Base-by-base conservation (phyloP, 2,329 filamentous ascomycete species). In the Xylariales sp. region DNA sequence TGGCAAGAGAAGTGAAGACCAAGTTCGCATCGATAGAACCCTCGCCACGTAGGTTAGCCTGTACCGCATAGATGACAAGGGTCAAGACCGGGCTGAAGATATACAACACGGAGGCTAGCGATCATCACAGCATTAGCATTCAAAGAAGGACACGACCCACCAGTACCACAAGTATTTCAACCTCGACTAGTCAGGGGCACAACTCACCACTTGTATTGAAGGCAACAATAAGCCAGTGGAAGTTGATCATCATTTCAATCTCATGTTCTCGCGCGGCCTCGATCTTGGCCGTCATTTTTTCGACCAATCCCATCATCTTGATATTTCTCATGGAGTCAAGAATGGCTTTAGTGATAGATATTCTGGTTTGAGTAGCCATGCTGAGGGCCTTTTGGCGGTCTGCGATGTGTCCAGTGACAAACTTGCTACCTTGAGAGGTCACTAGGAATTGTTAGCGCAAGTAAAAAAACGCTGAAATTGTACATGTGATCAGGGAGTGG, bases 1-100 rank as follows among this genome's bases (percentile, higher is more conserved):
- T 37, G 14, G 34, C 23, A 16, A 37, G 16, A 11, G 34, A 15
- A 5, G 34, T 37, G 25, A 37, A 37, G 18, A 25, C 34, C 17
- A 13, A 15, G n/a, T 23, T 29, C 19, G 34, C 24, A 8, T 37
- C 34, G 20, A 37, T 12, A 13, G 25, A 8, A 12, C 29, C 23
- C 8, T 33, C 13, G 12, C 34, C 25, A 18, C 25, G 34, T 13
- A 37, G 23, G 5, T 29, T 18, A 13, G 25, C 13, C 28, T 37
- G 24, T 21, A 29, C 15, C 13, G 34, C 34, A 14, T 37, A 37
- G 12, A 29, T n/a, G 6, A 29, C 23, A 23, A 37, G 21, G 15
- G 34, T 37, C 10, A 37, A 14, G n/a, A 25, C 34, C 6, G 34
- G 34, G 20, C 15, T 25, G 19, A 29, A 18, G 13, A n/a, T 8